These are phyloP conservation scores for Rhododendron kiyosumense DNA, from an alignment of 148 eudicot genomes.

Conservation along the genomic window DNA sequence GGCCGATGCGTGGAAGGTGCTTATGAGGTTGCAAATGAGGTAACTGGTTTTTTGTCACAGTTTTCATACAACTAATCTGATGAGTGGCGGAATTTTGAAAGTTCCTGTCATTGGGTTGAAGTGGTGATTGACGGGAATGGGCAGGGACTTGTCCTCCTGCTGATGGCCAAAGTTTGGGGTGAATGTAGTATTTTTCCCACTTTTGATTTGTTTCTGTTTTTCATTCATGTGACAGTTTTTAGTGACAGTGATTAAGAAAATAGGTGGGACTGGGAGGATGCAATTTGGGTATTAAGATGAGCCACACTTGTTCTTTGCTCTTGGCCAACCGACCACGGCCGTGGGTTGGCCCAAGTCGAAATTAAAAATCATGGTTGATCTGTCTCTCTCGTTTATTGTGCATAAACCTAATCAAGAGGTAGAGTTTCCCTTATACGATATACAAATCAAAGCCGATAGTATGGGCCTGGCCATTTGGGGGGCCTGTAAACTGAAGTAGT, in stretches of 20 bases:
- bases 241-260: not conserved
- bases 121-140: not conserved
- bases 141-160: not conserved
- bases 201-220: not conserved
- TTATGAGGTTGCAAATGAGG: constrained; percentile 60
- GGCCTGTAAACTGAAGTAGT: not conserved
- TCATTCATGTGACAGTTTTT: not conserved
- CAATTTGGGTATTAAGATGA: not conserved
- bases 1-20: constrained; percentile 84
- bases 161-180: not conserved
- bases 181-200: not conserved
- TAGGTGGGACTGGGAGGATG: not conserved
- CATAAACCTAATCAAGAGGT: not conserved
- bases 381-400: not conserved
- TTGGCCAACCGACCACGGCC: not conserved
- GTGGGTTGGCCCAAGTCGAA: not conserved
- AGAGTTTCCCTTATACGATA: not conserved
- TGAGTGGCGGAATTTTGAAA: not conserved
- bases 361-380: not conserved
- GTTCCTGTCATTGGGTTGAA: not conserved
- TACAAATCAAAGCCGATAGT: not conserved
- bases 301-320: not conserved
- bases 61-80: constrained; percentile 20
- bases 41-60: constrained; percentile 46
- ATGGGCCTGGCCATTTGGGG: not conserved